These are phyloP conservation scores for Fusarium lyarnte DNA, from an alignment of 2,329 filamentous ascomycete species.

Conservation along the genomic window DNA sequence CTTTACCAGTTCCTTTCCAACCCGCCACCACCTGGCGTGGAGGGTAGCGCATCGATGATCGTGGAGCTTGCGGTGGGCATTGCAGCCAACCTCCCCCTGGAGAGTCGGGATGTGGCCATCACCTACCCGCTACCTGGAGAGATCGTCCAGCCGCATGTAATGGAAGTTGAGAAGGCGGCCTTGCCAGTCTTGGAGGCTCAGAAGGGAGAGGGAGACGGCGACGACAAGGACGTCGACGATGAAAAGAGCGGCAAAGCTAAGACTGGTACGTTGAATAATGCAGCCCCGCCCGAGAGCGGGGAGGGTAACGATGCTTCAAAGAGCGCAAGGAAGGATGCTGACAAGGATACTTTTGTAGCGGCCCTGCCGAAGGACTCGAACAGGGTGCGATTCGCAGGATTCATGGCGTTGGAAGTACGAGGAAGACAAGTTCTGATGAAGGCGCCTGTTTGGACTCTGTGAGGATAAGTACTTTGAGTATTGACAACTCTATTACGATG, in stretches of 20 bases:
- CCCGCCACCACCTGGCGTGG: constrained; percentile 81
- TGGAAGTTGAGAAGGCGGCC: constrained; percentile 84
- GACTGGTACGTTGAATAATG: constrained; percentile 55
- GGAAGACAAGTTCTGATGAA: constrained; percentile 80
- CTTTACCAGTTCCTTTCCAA: constrained; percentile 79
- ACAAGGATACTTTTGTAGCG: constrained; percentile 51
- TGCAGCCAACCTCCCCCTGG: constrained; percentile 84
- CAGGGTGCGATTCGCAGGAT: constrained; percentile 79
- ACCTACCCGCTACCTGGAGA: constrained; percentile 85
- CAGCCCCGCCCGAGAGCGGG: constrained; percentile 21
- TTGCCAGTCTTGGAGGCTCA: constrained; percentile 69
- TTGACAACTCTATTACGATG: not conserved
- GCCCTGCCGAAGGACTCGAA: constrained; percentile 56
- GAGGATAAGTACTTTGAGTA: not conserved
- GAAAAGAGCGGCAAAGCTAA: constrained; percentile 58
- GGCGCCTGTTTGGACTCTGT: constrained; percentile 75
- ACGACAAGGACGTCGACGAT: constrained; percentile 54
- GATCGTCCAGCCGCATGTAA: constrained; percentile 73
- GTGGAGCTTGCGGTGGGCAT: constrained; percentile 90
- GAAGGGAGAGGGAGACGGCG: constrained; percentile 54
- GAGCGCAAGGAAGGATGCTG: constrained; percentile 48
- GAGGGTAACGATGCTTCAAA: constrained; percentile 45
- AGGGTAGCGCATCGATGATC: constrained; percentile 90
- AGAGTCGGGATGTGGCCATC: constrained; percentile 90
- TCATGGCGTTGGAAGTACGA: constrained; percentile 78